Evolutionary conservation across 2,329 filamentous ascomycete species (phyloP).

Genomic region (Claviceps arundinis): DNA sequence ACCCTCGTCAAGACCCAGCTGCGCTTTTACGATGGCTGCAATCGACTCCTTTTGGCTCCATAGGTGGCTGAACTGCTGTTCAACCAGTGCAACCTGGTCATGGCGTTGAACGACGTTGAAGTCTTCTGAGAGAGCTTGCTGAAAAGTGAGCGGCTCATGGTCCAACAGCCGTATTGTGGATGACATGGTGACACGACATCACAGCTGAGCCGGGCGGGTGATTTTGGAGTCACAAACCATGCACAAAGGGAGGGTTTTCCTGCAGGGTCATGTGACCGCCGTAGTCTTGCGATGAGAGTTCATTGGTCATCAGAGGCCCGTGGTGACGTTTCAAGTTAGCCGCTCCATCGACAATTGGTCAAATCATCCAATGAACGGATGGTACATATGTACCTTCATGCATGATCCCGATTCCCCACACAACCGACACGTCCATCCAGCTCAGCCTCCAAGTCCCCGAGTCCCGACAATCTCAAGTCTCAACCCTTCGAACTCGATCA

Average conservation of each 20-base stretch:
- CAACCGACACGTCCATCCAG: too few relatives aligned
- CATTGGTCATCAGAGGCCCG: too few relatives aligned
- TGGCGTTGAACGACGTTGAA: conserved; percentile 2
- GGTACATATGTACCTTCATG: too few relatives aligned
- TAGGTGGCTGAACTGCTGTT: neutral
- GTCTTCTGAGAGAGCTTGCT: neutral
- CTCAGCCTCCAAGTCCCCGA: too few relatives aligned
- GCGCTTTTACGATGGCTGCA: conserved; percentile 10
- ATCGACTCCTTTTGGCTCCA: conserved; percentile 9
- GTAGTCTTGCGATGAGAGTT: neutral
- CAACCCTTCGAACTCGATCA: too few relatives aligned
- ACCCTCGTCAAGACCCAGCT: conserved; percentile 12
- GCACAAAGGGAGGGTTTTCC: neutral
- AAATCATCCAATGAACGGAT: too few relatives aligned
- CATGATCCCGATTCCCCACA: too few relatives aligned
- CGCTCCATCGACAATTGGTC: neutral
- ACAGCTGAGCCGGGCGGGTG: neutral
- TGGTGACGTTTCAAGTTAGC: neutral
- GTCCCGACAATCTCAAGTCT: too few relatives aligned
- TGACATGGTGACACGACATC: neutral
- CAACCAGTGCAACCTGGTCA: neutral
- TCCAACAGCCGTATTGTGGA: conserved; percentile 1
- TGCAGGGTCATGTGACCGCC: neutral
- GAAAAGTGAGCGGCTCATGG: neutral
- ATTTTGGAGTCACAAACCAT: too few relatives aligned